Evolutionary conservation across 768 basidiomycete species (phyloP).

Genomic region (Hortiboletus flavorubellus): DNA sequence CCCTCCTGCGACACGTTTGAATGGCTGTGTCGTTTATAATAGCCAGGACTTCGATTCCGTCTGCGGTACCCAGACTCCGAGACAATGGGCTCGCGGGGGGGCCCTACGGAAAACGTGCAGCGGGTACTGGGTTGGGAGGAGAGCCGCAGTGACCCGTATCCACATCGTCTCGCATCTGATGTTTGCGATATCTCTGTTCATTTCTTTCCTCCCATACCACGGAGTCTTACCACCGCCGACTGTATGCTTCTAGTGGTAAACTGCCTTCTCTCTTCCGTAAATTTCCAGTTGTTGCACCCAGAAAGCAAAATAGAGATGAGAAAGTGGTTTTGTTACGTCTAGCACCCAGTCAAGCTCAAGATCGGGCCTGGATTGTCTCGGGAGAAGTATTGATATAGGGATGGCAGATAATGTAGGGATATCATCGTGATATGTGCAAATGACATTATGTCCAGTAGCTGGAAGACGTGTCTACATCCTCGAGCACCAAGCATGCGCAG

Average conservation of each 20-base stretch:
- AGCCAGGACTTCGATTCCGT: not conserved
- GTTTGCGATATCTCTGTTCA: not conserved
- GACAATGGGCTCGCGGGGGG: not conserved
- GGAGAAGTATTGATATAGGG: constrained; percentile 11
- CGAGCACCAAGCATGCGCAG: constrained; percentile 2
- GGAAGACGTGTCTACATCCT: not conserved
- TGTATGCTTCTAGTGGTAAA: not conserved
- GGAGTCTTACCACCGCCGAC: not conserved
- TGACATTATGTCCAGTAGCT: constrained; percentile 9
- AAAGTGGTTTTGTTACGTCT: not conserved
- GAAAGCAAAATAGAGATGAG: not conserved
- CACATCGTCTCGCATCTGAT: not conserved
- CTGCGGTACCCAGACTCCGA: not conserved
- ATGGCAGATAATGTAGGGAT: constrained; percentile 27
- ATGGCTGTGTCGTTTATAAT: not conserved
- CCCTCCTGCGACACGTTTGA: too few relatives aligned
- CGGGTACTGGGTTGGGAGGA: not conserved
- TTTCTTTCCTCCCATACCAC: not conserved
- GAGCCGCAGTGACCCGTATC: not conserved
- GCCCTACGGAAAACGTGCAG: not conserved
- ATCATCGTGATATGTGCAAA: constrained; percentile 21
- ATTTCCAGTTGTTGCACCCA: not conserved
- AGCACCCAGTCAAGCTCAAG: not conserved
- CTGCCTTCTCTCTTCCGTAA: not conserved
- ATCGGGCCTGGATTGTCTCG: not conserved